A percentile compares a stretch with the other conserved stretches of the same genome.
Evolutionary conservation across 208 protist genomes (phyloP).

Genomic region (Trypanosoma rangeli): DNA sequence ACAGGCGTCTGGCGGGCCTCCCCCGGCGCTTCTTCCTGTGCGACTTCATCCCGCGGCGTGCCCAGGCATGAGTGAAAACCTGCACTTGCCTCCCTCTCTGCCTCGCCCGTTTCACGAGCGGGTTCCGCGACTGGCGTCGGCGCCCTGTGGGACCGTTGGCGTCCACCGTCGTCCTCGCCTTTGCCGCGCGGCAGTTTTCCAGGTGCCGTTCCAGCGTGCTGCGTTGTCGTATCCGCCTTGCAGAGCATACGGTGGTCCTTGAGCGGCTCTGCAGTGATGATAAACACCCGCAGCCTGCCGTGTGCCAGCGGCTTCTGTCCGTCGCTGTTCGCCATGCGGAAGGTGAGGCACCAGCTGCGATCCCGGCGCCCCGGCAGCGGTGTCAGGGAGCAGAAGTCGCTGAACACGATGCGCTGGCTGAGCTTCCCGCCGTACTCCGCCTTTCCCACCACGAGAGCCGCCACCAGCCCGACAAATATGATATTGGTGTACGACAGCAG

Average conservation of each 20-base stretch:
- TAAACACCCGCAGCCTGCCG: conserved; percentile 71
- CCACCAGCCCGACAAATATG: conserved; percentile 82
- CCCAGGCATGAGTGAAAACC: neutral
- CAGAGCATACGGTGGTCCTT: conserved; percentile 42
- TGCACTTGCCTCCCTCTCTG: neutral
- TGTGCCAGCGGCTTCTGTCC: conserved; percentile 57
- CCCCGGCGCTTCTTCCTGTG: too few species aligned
- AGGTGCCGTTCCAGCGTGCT: neutral
- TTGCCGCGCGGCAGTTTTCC: neutral
- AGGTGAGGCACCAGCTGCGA: conserved; percentile 50
- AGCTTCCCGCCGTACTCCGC: conserved; percentile 66
- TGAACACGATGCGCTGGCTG: conserved; percentile 78
- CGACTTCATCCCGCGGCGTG: too few species aligned
- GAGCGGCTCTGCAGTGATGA: conserved; percentile 54
- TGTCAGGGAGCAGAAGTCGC: conserved; percentile 72
- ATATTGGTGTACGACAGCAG: conserved; percentile 79
- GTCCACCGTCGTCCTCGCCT: neutral
- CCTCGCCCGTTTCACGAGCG: too few species aligned
- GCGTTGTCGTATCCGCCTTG: conserved; percentile 29
- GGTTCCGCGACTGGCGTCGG: too few species aligned
- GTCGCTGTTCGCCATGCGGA: conserved; percentile 81
- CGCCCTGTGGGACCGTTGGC: neutral
- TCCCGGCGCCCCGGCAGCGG: conserved; percentile 40
- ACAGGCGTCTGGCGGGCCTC: neutral
- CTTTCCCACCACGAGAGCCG: conserved; percentile 82